Conservation (phyloP, 2,329 filamentous ascomycete species). For the Paraphoma chrysanthemicola region DNA sequence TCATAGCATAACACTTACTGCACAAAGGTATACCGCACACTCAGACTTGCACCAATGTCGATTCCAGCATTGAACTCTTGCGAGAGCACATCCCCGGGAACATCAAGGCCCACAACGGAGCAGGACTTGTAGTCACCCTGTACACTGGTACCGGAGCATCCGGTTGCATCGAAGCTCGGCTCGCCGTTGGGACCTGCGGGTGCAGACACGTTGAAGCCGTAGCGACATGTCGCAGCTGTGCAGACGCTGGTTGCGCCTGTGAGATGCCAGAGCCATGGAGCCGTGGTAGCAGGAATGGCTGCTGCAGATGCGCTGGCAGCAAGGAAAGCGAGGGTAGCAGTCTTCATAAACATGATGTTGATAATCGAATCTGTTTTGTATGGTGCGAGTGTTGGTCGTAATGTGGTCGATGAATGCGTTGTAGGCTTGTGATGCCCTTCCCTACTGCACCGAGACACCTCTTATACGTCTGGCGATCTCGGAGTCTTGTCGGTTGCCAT, state of each 20-base stretch:
- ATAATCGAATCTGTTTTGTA: not conserved
- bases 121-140: constrained; percentile 23
- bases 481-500: not conserved
- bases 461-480: not conserved
- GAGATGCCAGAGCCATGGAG: constrained; percentile 24
- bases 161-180: constrained; percentile 19
- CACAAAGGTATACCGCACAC: constrained; percentile 19
- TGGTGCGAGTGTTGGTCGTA: not conserved
- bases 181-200: constrained; percentile 15
- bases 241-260: constrained; percentile 24
- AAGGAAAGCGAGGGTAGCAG: constrained; percentile 13
- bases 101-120: constrained; percentile 12
- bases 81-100: constrained; percentile 15
- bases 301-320: constrained; percentile 10
- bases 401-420: not conserved
- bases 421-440: not conserved
- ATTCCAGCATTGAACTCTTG: constrained; percentile 19
- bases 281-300: not conserved
- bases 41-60: constrained; percentile 13
- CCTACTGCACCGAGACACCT: not conserved
- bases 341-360: constrained; percentile 18
- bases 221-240: constrained; percentile 27
- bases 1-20: constrained; percentile 9
- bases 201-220: constrained; percentile 23
- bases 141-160: constrained; percentile 19